Conservation (phyloP, 2,329 filamentous ascomycete species). For the Penicillium sp. region DNA sequence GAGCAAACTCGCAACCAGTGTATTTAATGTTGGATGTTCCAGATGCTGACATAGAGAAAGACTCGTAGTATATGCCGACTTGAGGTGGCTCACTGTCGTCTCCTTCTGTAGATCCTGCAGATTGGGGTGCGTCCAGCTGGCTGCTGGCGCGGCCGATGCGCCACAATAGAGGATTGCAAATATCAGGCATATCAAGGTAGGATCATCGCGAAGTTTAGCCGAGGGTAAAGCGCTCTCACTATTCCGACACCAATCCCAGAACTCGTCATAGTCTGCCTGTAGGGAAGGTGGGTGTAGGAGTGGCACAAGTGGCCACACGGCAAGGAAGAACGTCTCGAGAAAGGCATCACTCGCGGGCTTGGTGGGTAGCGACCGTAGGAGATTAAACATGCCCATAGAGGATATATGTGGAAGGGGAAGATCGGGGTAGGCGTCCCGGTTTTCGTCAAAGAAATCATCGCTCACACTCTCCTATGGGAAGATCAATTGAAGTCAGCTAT, state of each 20-base stretch:
- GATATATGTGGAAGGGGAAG: background rate
- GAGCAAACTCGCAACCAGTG: background rate
- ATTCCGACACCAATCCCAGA: slow-evolving; percentile 13
- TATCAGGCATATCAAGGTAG: background rate
- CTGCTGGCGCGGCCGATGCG: background rate
- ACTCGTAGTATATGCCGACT: background rate
- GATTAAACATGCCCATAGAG: background rate
- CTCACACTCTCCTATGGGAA: background rate
- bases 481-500: background rate
- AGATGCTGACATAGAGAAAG: background rate
- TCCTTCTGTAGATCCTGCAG: background rate
- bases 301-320: slow-evolving; percentile 2
- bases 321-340: background rate
- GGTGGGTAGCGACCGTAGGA: background rate
- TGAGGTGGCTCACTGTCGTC: background rate
- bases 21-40: background rate
- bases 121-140: background rate
- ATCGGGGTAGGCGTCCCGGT: background rate
- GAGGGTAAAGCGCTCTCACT: background rate
- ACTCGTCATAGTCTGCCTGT: slow-evolving; percentile 6
- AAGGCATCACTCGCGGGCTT: background rate
- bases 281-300: slow-evolving; percentile 9
- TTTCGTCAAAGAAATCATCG: background rate
- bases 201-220: slow-evolving; percentile 8
- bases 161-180: background rate